Evolutionary conservation across 2,329 filamentous ascomycete species (phyloP), one percentile per base, ranked within the genome.

Genomic region (Neonectria hederae): DNA sequence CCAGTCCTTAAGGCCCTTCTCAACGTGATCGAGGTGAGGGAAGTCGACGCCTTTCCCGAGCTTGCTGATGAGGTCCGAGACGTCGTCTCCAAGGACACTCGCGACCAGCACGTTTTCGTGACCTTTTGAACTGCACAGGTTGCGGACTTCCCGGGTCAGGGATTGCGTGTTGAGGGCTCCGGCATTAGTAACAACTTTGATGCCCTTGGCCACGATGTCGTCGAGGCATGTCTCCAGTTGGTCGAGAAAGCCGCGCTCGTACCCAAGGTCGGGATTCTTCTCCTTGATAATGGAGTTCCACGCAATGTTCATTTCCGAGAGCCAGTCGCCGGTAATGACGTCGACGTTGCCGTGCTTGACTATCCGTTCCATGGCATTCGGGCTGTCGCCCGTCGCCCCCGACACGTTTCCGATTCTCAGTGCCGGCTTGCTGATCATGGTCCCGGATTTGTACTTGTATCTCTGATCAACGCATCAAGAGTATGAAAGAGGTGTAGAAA

Each of bases 281-380:
- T 76, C 69, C 53, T 78, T 75, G 35, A 72, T 72, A 62, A 78
- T 82, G 56, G 76, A 71, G 66, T 76, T 72, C 76, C 65, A 78
- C 60, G 84, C 82, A 78, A 88, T 86, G 72, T 87, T 88, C 66
- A 82, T 82, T 66, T 81, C 79, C 10, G 78, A 79, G 49, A 81
- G 74, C 74, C 78, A 81, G 69, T 81, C 79, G 21, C 78, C 79
- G 1, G 76, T 78, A 32, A 81, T 80, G 46, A 80, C 77, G 53
- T 80, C 72, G 8, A 80, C 69, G 43, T 75, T 68, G 7, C 73
- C 75, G 4, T 74, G 71, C 32, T 69, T 68, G 7, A 76, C 69
- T 74, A 77, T 77, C 28, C 76, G 72, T 10, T 63, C 65, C 76
- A 77, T 78, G 24, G 76, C 76, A 42, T 76, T 72, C 0, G 76